These are phyloP conservation scores for Mortierella antarctica DNA, from an alignment of 192 early-diverging fungal species.

Conservation along the genomic window DNA sequence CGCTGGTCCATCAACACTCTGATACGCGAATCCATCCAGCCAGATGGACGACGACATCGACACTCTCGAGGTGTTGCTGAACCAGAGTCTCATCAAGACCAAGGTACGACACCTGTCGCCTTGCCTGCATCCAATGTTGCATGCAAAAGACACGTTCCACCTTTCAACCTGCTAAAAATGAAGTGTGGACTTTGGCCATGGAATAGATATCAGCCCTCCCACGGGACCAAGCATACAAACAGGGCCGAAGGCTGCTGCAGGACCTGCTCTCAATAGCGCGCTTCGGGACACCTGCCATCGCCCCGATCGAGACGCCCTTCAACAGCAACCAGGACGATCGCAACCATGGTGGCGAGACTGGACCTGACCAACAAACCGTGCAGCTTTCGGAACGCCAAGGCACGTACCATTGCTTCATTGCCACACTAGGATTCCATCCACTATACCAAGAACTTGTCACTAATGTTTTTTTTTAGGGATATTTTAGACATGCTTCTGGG, in stretches of 20 bases:
- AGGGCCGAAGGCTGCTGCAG: constrained; percentile 33
- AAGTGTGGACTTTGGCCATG: not conserved
- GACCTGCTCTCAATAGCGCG: constrained; percentile 34
- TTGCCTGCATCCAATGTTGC: not conserved
- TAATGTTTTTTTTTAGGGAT: not conserved
- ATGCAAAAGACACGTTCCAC: not conserved
- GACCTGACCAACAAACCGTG: constrained; percentile 34
- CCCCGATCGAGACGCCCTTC: constrained; percentile 5
- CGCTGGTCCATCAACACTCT: too few species aligned
- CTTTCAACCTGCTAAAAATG: not conserved
- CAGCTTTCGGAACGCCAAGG: constrained; percentile 49
- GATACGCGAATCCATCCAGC: not conserved
- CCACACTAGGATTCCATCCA: too few species aligned
- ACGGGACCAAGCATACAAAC: not conserved
- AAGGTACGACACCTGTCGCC: constrained; percentile 9
- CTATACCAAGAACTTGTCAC: not conserved
- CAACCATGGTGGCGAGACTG: not conserved
- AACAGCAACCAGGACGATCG: constrained; percentile 4
- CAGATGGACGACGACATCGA: constrained; percentile 21
- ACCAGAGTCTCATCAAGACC: constrained; percentile 30
- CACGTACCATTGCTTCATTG: not conserved
- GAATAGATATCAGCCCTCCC: constrained; percentile 23
- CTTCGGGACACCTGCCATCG: constrained; percentile 37
- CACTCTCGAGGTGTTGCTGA: constrained; percentile 42
- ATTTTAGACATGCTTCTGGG: constrained; percentile 43